Evolutionary conservation across 495 filamentous ascomycete genomes (phyloP), one percentile per base, ranked within the genome.

Genomic region (Neurospora africana): DNA sequence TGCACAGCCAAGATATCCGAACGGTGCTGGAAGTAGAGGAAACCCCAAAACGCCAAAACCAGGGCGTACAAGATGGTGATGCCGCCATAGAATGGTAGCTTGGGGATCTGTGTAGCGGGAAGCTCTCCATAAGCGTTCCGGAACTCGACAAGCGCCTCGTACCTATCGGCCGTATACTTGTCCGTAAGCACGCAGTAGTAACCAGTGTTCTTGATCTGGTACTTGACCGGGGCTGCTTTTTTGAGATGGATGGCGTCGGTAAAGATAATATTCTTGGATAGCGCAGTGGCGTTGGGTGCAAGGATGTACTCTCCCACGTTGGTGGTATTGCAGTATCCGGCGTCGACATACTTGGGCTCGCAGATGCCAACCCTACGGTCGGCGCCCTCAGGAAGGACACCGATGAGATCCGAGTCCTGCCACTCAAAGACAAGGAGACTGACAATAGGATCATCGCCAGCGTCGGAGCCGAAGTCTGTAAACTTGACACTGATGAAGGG

Each of bases 1-100:
- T 99, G 95, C n/a, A 99, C 95, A 19, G 95, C 91, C 74, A 99
- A 84, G 70, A 99, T 98, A 78, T 99, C 95, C 73, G 90, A 87
- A 67, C 96, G 89, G 80, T 99, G 93, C 78, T 98, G 94, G 47
- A 92, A 91, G 81, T 99, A 98, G 30, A 99, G 86, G 84, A 98
- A 97, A 8, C 87, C 94, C 95, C 95, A 99, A 79, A 94, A 95
- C 4, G 88, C 85, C 78, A 88, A 89, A 78, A 98, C 87, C 39
- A 98, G 88, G 58, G 93, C 93, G 81, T 99, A 99, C 41, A 94
- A 89, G 73, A 99, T 96, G 3, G 96, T 95, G 74, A 98, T 85
- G 43, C 91, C 95, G 61, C 95, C 95, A 76, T 99, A 99, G 81
- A 99, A 99, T 1, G 96, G 95, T 70, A 99, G 88, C 81, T 98